Conservation (phyloP, 768 basidiomycete genomes). For the Suillus occidentalis region DNA sequence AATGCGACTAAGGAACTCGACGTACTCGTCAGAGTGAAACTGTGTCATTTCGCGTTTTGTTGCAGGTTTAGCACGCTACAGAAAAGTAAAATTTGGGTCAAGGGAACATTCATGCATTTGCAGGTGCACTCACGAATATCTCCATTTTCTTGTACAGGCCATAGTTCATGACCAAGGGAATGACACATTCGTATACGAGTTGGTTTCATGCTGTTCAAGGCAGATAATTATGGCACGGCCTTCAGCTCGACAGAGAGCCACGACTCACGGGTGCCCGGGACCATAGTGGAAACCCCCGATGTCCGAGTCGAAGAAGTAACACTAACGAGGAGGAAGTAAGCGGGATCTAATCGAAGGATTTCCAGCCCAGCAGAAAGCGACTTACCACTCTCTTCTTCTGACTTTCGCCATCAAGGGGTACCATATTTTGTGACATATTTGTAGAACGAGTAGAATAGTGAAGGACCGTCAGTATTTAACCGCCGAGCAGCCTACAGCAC, state of each 20-base stretch:
- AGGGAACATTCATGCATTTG: neutral
- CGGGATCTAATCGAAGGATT: slow-evolving; percentile 8
- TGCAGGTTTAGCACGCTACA: slow-evolving; percentile 95
- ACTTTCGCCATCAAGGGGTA: slow-evolving; percentile 67
- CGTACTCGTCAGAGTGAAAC: slow-evolving; percentile 99
- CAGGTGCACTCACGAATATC: slow-evolving; percentile 80
- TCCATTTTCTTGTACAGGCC: slow-evolving; percentile 99
- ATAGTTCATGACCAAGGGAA: slow-evolving; percentile 98
- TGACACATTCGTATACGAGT: slow-evolving; percentile 99
- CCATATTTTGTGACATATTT: slow-evolving; percentile 44
- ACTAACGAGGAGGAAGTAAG: slow-evolving; percentile 45
- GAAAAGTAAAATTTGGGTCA: slow-evolving; percentile 6
- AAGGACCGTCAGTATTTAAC: neutral
- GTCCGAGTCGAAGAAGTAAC: slow-evolving; percentile 99
- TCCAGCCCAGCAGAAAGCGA: slow-evolving; percentile 17
- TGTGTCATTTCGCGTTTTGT: slow-evolving; percentile 99
- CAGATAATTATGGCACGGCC: slow-evolving; percentile 6
- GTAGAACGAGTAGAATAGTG: neutral
- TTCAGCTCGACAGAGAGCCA: neutral
- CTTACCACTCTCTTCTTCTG: slow-evolving; percentile 87
- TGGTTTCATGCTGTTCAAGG: slow-evolving; percentile 79
- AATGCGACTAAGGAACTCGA: slow-evolving; percentile 93
- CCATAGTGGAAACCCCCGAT: slow-evolving; percentile 99
- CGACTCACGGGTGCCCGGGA: slow-evolving; percentile 85
- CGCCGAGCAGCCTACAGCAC: neutral